These are phyloP conservation scores for Nothophoma quercina DNA, from an alignment of 2,329 filamentous ascomycete genomes.

Conservation along the genomic window DNA sequence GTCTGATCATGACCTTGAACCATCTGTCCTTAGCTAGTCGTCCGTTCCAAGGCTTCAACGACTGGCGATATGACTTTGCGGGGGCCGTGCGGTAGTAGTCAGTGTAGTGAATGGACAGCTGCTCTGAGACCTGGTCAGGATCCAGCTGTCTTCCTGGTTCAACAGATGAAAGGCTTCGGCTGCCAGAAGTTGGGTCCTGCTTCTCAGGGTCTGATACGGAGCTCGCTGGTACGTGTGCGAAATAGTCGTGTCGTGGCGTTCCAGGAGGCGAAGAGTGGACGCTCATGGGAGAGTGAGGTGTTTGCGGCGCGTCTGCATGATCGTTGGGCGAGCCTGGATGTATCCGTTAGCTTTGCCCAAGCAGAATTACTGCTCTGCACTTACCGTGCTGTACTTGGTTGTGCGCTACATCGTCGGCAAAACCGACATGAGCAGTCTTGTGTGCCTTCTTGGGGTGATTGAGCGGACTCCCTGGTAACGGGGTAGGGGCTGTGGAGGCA, in stretches of 20 bases:
- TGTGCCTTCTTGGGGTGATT: slow-evolving; percentile 18
- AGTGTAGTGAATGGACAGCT: slow-evolving; percentile 66
- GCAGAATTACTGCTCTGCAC: too few relatives aligned
- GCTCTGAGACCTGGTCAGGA: slow-evolving; percentile 34
- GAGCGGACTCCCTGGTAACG: slow-evolving; percentile 5
- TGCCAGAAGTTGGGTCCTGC: slow-evolving; percentile 23
- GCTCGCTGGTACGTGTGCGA: slow-evolving; percentile 15
- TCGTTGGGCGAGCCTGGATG: too few relatives aligned
- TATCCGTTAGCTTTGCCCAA: too few relatives aligned
- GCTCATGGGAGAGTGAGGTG: slow-evolving; percentile 26
- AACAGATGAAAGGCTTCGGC: slow-evolving; percentile 15
- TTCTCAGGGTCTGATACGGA: slow-evolving; percentile 28
- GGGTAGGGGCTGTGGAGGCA: slow-evolving; percentile 2
- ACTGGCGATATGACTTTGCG: slow-evolving; percentile 74
- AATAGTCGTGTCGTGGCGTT: slow-evolving; percentile 22
- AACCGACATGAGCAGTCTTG: slow-evolving; percentile 58
- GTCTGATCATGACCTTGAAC: slow-evolving; percentile 77
- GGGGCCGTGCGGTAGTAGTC: slow-evolving; percentile 72
- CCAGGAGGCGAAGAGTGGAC: slow-evolving; percentile 19
- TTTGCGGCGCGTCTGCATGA: slow-evolving; percentile 10
- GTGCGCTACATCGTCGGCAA: slow-evolving; percentile 53
- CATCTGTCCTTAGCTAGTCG: slow-evolving; percentile 77
- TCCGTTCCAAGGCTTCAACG: slow-evolving; percentile 79
- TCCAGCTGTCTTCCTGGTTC: slow-evolving; percentile 12
- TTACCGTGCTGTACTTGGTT: too few relatives aligned